A percentile compares a stretch with the other conserved stretches of the same genome.
phyloP scores from a whole-genome alignment of 352 stramenopile genomes.

The Phytophthora capsici region DNA sequence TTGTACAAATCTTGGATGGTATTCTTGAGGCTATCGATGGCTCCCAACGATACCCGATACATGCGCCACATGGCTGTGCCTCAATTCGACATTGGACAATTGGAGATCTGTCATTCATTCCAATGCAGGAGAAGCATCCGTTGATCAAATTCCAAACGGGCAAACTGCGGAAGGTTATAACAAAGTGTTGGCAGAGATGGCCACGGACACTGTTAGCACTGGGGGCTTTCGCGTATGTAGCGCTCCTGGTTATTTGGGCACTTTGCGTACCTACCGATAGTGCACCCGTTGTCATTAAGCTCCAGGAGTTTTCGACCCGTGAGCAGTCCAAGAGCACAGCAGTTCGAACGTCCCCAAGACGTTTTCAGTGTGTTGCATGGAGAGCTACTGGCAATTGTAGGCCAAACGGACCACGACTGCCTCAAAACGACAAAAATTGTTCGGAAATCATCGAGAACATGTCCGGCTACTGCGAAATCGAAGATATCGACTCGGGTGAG shows the following conservation, averaged over 20 bases:
- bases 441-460: slow-evolving; percentile 2
- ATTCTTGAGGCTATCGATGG: not conserved
- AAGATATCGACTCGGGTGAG: slow-evolving; percentile 27
- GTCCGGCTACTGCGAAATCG: slow-evolving; percentile 38
- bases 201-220: not conserved
- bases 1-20: slow-evolving; percentile 1
- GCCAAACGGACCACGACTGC: slow-evolving; percentile 9
- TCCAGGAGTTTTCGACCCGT: not conserved
- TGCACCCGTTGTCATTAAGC: not conserved
- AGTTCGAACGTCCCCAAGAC: not conserved
- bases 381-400: slow-evolving; percentile 14
- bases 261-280: too few relatives aligned
- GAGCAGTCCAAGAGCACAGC: not conserved
- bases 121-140: not conserved
- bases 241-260: not conserved
- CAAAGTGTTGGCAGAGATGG: not conserved
- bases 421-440: slow-evolving; percentile 16
- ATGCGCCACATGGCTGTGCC: too few relatives aligned
- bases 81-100: too few relatives aligned
- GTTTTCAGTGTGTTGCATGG: slow-evolving; percentile 22
- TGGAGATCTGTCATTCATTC: too few relatives aligned
- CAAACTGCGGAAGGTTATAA: not conserved
- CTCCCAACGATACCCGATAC: not conserved
- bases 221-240: not conserved
- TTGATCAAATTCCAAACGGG: not conserved